Base-by-base conservation (phyloP, 2,329 filamentous ascomycete genomes). In the Trichoderma sp. region DNA sequence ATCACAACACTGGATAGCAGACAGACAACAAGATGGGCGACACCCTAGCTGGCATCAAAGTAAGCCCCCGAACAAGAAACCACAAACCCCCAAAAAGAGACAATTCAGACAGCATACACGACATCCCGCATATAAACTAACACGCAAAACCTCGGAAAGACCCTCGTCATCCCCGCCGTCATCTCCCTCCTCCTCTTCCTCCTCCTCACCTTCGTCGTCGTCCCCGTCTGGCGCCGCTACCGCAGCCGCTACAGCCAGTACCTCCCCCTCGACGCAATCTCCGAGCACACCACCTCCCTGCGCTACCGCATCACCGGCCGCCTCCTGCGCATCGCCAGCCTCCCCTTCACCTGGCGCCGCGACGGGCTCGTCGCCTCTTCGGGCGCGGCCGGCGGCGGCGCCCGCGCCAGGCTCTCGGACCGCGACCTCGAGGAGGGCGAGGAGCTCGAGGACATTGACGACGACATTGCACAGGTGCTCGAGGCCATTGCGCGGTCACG, bases 171-270 rank as follows among this genome's bases (percentile, higher is more conserved):
- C 68, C 90, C 90, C 41, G 89, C 89, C 61, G 72, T 88, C 72
- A 88, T 92, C 72, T 90, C 90, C 52, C 82, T 92, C 55, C 76
- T 85, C 67, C 78, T 92, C 69, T 93, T 91, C 76, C 76, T 92
- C 70, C 65, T 87, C 65, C 78, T 88, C 64, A 88, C 86, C 64
- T 90, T 87, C 74, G 78, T 88, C 70, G 72, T 91, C 67, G 73
- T 91, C 28, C 90, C 90, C 2, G 73, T 90, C 66, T 90, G 90
- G 84, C 88, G 86, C 55, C 85, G 83, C 64, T 90, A 91, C 76
- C 87, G 85, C 68, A 83, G 83, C 70, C 86, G 89, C 67, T 92
- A 92, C 75, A 84, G 86, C 72, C 88, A 91, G 67, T 93, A 93
- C 73, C 84, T 92, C 1, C 90, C 90, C 0, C 78, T 92, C 68